phyloP scores from a whole-genome alignment of 345 rosid genomes.

The Eucalyptus cloeziana region DNA sequence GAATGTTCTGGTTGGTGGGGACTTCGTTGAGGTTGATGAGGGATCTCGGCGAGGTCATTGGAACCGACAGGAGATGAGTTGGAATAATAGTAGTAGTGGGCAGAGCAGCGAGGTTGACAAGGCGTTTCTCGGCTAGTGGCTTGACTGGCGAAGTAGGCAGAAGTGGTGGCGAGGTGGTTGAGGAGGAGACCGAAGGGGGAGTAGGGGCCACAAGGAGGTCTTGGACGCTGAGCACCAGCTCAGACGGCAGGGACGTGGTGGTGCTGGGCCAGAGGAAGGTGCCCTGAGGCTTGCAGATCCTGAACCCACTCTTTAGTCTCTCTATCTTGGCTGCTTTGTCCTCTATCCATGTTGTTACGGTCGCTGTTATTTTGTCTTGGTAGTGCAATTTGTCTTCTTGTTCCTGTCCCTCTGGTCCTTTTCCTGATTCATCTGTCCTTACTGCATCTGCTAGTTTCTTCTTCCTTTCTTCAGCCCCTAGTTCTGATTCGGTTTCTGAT shows the following conservation, averaged over 20 bases:
- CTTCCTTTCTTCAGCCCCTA: background rate
- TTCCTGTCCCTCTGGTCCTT: background rate
- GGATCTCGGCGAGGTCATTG: background rate
- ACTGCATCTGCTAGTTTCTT: background rate
- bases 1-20: constrained; percentile 7
- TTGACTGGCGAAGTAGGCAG: constrained; percentile 1
- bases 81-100: background rate
- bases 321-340: constrained; percentile 32
- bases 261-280: constrained; percentile 69
- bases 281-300: constrained; percentile 72
- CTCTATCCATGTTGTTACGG: constrained; percentile 7
- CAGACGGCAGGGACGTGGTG: constrained; percentile 8
- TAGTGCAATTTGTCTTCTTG: background rate
- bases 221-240: constrained; percentile 6
- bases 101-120: background rate
- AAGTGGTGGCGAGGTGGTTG: constrained; percentile 4
- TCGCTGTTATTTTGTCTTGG: background rate
- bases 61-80: background rate
- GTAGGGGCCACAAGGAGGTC: constrained; percentile 17
- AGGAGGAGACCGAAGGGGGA: constrained; percentile 33
- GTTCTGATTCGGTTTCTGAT: background rate
- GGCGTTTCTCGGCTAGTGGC: background rate
- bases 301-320: constrained; percentile 71
- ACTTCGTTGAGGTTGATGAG: constrained; percentile 42
- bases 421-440: background rate